Evolutionary conservation across 257 asterid species (phyloP), one percentile per base, ranked within the genome.

Genomic region (Misopates orontium): DNA sequence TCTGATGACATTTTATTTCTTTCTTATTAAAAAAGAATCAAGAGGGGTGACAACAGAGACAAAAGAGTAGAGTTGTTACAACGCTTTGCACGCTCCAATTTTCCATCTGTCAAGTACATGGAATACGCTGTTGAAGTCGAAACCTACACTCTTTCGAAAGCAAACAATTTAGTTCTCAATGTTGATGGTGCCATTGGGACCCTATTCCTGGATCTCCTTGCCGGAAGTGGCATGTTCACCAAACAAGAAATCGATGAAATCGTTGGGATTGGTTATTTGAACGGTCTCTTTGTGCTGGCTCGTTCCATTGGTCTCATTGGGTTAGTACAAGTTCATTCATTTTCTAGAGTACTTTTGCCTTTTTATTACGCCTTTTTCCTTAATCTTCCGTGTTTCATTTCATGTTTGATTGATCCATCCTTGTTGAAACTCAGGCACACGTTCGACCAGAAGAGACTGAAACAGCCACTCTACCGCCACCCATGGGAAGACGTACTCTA

Each of bases 251-350:
- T 94, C 31, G 96, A 90, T 45, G 99, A 94, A 82, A 86, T 94
- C 64, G 87, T 94, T 44, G 95, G 68, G 70, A 94, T 94, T 24
- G 99, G 99, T 73, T 94, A 90, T 82, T 84, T 94, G 59, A 94
- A 94, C 17, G 97, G 99, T 57, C 97, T 94, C 74, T 94, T 94
- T 54, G 99, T 94, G 64, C 85, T 94, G 36, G 99, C 99, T 28
- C 99, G 99, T 75, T 88, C 99, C 75, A 86, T 94, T 78, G 99
- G 99, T 83, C 96, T 94, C 79, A 94, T 94, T 51, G 99, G 99
- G 97, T 94, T 68, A 80, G 96, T 79, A 73, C 12, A 18, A 22
- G 41, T 24, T 54, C 52, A 12, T 49, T 19, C 32, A 10, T 62
- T 71, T 51, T 39, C 47, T 8, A 1, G 13, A 21, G 21, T 21